These are phyloP conservation scores for Mallotus nudiflorus DNA, from an alignment of 345 rosid genomes.

Conservation along the genomic window DNA sequence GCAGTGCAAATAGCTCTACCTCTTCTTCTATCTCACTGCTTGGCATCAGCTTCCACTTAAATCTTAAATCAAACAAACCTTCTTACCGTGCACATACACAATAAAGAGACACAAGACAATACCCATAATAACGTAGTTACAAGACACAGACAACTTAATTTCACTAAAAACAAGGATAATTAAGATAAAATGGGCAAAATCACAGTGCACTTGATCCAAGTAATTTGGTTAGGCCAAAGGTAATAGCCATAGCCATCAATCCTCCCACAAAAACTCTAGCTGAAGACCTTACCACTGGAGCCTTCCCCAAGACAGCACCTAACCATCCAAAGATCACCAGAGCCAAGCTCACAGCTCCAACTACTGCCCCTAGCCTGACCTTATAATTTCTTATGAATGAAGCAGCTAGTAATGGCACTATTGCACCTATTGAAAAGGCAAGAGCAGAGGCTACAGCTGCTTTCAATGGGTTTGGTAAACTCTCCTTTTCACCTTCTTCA, in stretches of 20 bases:
- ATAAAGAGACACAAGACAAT: too few relatives aligned
- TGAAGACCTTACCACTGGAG: slow-evolving; percentile 51
- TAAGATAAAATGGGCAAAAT: neutral
- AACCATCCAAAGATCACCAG: slow-evolving; percentile 67
- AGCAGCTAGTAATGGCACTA: slow-evolving; percentile 81
- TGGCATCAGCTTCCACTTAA: too few relatives aligned
- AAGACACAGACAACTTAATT: neutral
- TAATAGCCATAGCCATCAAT: slow-evolving; percentile 95
- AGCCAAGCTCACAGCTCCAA: slow-evolving; percentile 61
- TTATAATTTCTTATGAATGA: slow-evolving; percentile 63
- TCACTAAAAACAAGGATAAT: neutral
- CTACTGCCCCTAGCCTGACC: slow-evolving; percentile 61
- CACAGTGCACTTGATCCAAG: slow-evolving; percentile 55
- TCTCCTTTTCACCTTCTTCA: slow-evolving; percentile 37
- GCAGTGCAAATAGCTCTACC: too few relatives aligned
- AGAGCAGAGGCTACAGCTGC: slow-evolving; percentile 88
- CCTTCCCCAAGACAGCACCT: slow-evolving; percentile 77
- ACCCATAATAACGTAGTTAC: neutral
- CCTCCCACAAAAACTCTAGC: slow-evolving; percentile 84
- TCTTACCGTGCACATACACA: too few relatives aligned
- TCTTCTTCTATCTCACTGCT: too few relatives aligned
- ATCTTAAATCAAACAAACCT: too few relatives aligned
- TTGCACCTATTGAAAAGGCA: slow-evolving; percentile 77
- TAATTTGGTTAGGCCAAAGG: slow-evolving; percentile 78
- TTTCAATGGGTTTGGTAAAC: slow-evolving; percentile 72